Base-by-base conservation (phyloP, 306 rosid species). In the Gastrolobium bilobum region DNA sequence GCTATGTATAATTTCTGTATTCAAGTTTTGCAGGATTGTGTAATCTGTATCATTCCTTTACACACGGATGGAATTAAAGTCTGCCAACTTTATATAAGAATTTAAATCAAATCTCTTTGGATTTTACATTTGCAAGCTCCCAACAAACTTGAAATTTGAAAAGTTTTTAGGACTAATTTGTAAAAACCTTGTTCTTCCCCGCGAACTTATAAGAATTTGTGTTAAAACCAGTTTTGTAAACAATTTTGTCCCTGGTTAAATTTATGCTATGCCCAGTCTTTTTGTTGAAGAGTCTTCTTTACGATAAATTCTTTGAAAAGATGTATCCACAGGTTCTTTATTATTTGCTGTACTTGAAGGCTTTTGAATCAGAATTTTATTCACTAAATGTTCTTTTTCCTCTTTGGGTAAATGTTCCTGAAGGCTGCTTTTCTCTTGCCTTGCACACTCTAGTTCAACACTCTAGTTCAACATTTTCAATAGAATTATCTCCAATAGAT, bases 21-120 rank as follows among this genome's bases (percentile, higher is more conserved):
- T 67, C 71, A 78, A 87, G 90, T 87, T 82, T 86, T 91, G 87
- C 88, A 80, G 90, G 91, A 81, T 40, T 71, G 73, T 67, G 77
- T 68, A 47, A 61, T 34, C 75, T 78, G 71, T 85, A 15, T 70
- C 83, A 61, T 71, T 47, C 78, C 60, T 81, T 78, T 68, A 54
- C 72, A 59, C 54, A 73, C 76, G 72, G 80, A 39, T 80, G 86
- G 57, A 81, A 47, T 76, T 84, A 80, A 73, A 51, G 79, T 69
- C 80, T 33, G 7, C 71, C 47, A 39, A 61, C 29, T 68, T 48
- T 73, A 26, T 65, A 38, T 77, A 57, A 54, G 84, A 59, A 52
- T 73, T 44, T 53, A 64, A 42, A 64, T 11, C 14, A 35, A 59
- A 58, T 37, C n/a, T 5, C 39, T 64, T 48, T 40, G 29, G 69